A percentile compares a stretch with the other conserved stretches of the same genome.
Conservation (phyloP, 345 rosid genomes). For the Euphorbia pulcherrima region DNA sequence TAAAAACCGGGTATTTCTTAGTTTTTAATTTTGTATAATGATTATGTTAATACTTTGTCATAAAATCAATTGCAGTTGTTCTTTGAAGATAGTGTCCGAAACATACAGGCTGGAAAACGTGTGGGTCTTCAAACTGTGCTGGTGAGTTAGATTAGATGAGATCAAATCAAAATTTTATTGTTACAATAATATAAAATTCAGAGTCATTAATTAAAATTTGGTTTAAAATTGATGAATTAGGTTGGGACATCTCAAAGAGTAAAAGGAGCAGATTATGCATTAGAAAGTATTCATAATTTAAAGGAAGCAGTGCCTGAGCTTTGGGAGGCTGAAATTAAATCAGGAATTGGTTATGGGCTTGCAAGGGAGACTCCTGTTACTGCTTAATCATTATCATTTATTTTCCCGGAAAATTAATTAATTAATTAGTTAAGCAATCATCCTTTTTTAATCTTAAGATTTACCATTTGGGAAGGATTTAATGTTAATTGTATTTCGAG, state of each 20-base stretch:
- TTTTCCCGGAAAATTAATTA: background rate
- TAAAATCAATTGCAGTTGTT: constrained; percentile 45
- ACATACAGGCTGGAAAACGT: constrained; percentile 74
- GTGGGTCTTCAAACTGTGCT: constrained; percentile 62
- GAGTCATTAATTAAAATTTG: too few species aligned
- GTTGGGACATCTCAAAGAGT: constrained; percentile 63
- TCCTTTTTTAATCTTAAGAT: background rate
- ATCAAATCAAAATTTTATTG: too few species aligned
- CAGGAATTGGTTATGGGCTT: constrained; percentile 45
- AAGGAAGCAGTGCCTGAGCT: constrained; percentile 73
- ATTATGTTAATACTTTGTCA: background rate
- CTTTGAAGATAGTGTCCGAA: constrained; percentile 79
- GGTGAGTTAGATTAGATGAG: constrained; percentile 53
- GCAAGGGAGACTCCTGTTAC: constrained; percentile 72
- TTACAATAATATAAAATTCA: too few species aligned
- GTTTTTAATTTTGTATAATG: constrained; percentile 1
- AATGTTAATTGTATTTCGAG: background rate
- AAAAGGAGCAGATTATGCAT: constrained; percentile 66
- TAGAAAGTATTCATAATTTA: constrained; percentile 77
- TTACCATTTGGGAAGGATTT: background rate
- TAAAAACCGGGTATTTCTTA: background rate
- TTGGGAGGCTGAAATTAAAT: constrained; percentile 55
- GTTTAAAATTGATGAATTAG: constrained; percentile 29
- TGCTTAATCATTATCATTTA: constrained; percentile 49
- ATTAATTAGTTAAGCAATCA: background rate